Conservation (phyloP, 345 rosid species). For the Citrus reticulata region DNA sequence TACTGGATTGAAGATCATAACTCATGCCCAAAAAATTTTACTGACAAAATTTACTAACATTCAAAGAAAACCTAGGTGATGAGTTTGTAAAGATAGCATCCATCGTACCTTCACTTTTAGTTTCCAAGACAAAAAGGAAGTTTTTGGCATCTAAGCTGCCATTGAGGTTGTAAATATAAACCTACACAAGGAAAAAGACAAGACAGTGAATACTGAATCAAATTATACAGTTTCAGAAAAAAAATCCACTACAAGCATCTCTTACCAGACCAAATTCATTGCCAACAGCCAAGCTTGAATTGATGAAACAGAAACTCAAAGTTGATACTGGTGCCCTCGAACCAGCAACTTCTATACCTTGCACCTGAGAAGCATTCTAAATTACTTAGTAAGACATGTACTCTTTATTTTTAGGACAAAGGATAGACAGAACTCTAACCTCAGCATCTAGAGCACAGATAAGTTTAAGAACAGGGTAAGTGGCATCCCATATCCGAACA, state of each 20-base stretch:
- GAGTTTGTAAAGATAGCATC: neutral
- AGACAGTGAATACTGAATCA: constrained; percentile 5
- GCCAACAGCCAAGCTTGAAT: constrained; percentile 62
- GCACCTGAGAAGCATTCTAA: constrained; percentile 32
- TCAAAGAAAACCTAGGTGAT: neutral
- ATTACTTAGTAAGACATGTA: constrained; percentile 8
- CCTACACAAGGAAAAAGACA: constrained; percentile 33
- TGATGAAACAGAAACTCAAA: constrained; percentile 46
- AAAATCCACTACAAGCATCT: constrained; percentile 9
- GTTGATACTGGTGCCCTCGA: constrained; percentile 43
- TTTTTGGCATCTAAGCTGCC: constrained; percentile 21
- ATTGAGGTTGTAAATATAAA: constrained; percentile 45
- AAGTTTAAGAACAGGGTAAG: constrained; percentile 37
- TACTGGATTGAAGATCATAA: neutral
- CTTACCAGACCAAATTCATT: constrained; percentile 60
- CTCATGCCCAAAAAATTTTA: neutral
- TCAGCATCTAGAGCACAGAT: constrained; percentile 38
- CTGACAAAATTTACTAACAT: neutral
- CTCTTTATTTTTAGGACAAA: neutral
- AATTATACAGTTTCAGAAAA: neutral
- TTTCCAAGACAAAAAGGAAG: constrained; percentile 40
- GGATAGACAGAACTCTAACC: constrained; percentile 27
- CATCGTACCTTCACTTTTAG: constrained; percentile 45
- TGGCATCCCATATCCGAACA: constrained; percentile 59
- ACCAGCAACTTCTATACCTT: constrained; percentile 36